A percentile compares a stretch with the other conserved stretches of the same genome.
phyloP scores from a whole-genome alignment of 2,329 filamentous ascomycete species.

The Trichoderma sp. region DNA sequence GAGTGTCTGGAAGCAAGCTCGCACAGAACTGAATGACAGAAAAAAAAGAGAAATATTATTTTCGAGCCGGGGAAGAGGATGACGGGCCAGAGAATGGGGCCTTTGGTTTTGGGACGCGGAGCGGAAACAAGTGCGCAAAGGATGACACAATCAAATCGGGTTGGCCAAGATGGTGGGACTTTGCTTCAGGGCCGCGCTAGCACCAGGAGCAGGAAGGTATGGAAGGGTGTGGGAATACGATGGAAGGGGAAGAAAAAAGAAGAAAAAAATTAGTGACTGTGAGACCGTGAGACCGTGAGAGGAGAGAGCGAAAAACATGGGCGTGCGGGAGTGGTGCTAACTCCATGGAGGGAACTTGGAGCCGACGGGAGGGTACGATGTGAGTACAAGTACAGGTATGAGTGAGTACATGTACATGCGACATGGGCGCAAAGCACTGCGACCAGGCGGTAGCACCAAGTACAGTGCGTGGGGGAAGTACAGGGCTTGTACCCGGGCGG shows the following conservation, averaged over 20 bases:
- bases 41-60: conserved; percentile 24
- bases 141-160: conserved; percentile 37
- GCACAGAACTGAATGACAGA: conserved; percentile 7
- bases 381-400: no score
- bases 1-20: conserved; percentile 11
- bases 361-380: not conserved
- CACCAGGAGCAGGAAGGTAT: conserved; percentile 11
- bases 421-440: not conserved
- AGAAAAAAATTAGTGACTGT: not conserved
- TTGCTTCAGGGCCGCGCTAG: conserved; percentile 20
- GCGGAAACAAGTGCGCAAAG: conserved; percentile 28
- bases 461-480: conserved; percentile 8
- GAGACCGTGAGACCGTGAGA: not conserved
- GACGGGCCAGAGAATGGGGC: conserved; percentile 27
- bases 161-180: conserved; percentile 23
- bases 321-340: not conserved
- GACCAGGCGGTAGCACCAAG: not conserved
- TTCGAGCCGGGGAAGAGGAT: conserved; percentile 31
- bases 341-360: not conserved
- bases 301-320: not conserved
- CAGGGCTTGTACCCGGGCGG: not conserved
- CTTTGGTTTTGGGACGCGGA: conserved; percentile 3
- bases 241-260: conserved; percentile 7
- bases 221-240: conserved; percentile 20
- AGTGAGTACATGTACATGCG: not conserved